phyloP scores from a whole-genome alignment of 805 yeast genomes.

The Metschnikowia lachancei region DNA sequence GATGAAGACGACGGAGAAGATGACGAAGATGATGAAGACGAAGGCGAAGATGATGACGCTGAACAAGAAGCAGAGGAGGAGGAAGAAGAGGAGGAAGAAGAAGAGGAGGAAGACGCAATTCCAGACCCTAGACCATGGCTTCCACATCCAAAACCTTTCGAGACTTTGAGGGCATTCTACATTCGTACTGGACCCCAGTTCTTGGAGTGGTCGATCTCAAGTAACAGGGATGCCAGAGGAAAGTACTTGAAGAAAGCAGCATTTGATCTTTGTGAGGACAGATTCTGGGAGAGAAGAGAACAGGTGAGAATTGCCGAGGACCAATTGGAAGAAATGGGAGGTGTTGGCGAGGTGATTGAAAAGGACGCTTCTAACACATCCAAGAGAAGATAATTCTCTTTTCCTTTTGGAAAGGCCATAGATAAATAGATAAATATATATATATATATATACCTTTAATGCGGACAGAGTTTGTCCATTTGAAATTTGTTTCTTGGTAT shows the following conservation, averaged over 20 bases:
- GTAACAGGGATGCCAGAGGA: constrained; percentile 81
- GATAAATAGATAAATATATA: constrained; percentile 2
- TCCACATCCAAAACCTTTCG: constrained; percentile 96
- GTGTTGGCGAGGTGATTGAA: constrained; percentile 84
- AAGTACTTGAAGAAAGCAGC: constrained; percentile 85
- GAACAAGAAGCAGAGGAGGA: constrained; percentile 58
- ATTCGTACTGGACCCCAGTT: constrained; percentile 82
- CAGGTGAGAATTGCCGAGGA: constrained; percentile 87
- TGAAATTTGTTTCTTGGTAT: not conserved
- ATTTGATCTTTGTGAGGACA: constrained; percentile 84
- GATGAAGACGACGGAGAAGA: constrained; percentile 52
- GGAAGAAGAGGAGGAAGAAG: constrained; percentile 66
- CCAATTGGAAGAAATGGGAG: constrained; percentile 83
- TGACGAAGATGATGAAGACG: constrained; percentile 50
- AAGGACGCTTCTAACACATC: constrained; percentile 52
- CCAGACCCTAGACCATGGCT: constrained; percentile 96
- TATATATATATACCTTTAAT: not conserved
- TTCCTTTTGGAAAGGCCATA: too few species aligned
- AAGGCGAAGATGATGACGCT: constrained; percentile 38
- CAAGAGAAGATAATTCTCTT: constrained; percentile 49
- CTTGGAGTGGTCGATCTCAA: constrained; percentile 89
- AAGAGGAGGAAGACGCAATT: constrained; percentile 59
- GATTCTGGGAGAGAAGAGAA: constrained; percentile 99
- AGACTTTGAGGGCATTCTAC: constrained; percentile 78
- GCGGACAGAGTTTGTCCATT: not conserved